phyloP scores from a whole-genome alignment of 176 grass and related monocot species.

The Hordeum marinum region DNA sequence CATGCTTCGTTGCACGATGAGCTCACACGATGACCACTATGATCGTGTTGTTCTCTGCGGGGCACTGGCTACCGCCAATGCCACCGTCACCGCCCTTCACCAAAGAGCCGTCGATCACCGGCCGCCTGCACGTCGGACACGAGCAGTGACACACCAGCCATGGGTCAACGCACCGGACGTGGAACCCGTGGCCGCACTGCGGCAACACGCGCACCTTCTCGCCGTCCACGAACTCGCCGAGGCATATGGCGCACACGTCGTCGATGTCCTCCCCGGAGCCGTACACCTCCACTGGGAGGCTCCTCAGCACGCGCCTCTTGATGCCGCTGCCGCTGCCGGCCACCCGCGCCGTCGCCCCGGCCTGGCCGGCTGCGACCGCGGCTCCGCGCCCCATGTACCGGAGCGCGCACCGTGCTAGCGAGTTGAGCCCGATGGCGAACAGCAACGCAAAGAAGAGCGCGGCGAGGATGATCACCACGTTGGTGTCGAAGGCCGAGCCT shows the following conservation, averaged over 20 bases:
- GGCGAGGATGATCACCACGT: slow-evolving; percentile 72
- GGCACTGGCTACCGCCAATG: background rate
- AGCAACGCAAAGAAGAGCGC: slow-evolving; percentile 60
- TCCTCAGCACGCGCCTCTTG: slow-evolving; percentile 53
- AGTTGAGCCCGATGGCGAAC: slow-evolving; percentile 61
- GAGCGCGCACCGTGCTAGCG: slow-evolving; percentile 58
- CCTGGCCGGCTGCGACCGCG: background rate
- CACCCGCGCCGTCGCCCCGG: background rate
- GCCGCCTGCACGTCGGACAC: slow-evolving; percentile 61
- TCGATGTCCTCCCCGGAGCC: background rate
- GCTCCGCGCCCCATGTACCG: slow-evolving; percentile 21
- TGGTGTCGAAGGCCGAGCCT: slow-evolving; percentile 54
- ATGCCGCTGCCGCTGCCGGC: slow-evolving; percentile 22
- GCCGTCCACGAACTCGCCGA: slow-evolving; percentile 67
- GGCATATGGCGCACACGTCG: slow-evolving; percentile 78
- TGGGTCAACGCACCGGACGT: slow-evolving; percentile 63
- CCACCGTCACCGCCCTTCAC: background rate
- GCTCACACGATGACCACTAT: slow-evolving; percentile 21
- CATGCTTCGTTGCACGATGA: background rate
- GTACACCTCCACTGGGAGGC: slow-evolving; percentile 65
- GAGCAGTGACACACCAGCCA: slow-evolving; percentile 63
- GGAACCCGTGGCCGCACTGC: slow-evolving; percentile 61
- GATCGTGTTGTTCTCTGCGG: slow-evolving; percentile 1
- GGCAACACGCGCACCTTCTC: slow-evolving; percentile 76
- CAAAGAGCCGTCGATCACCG: background rate